Base-by-base conservation (phyloP, 441 rosid species). In the Pelargonium citronellum region DNA sequence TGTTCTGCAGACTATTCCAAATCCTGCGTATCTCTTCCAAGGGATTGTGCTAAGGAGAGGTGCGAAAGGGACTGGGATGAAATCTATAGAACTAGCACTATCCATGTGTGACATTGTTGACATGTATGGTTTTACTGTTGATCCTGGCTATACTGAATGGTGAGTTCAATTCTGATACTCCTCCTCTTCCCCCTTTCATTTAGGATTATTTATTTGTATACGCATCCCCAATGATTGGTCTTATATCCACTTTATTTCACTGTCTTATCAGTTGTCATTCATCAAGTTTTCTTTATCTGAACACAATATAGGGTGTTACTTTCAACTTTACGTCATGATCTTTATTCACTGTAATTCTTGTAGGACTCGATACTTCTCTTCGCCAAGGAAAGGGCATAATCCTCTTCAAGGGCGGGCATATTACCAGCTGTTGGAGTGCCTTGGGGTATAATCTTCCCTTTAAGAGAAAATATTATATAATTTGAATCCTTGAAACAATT, bases 121-220 rank as follows among this genome's bases (percentile, higher is more conserved):
- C 79, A 92, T 92, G 76, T 95, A 95, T 77, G 99, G 99, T 74
- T 95, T 95, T 82, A 95, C 98, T 6, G 99, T 95, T 27, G 99
- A 95, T 86, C 99, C 99, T 69, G 99, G 99, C 79, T 92, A 92
- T 72, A 90, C 97, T 60, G 99, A 95, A 82, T 95, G 99, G 99
- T 81, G 68, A 79, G 88, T 78, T 24, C 73, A 37, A 41, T 67
- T 17, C 66, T 19, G 19, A 64, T 55, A 43, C 66, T 41, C 1
- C n/a, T 64, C 47, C 27, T 24, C 24, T 57, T 69, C 30, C 30
- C 30, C 30, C 30, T 24, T 24, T 24, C 30, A 24, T 24, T 24
- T 24, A 24, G 30, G 30, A 30, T 30, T 30, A 30, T 30, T 3
- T 30, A 30, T 24, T 24, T 24, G 30, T 24, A 24, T 24, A 24